phyloP scores from a whole-genome alignment of 495 filamentous ascomycete species.

The Parmelia sp. region DNA sequence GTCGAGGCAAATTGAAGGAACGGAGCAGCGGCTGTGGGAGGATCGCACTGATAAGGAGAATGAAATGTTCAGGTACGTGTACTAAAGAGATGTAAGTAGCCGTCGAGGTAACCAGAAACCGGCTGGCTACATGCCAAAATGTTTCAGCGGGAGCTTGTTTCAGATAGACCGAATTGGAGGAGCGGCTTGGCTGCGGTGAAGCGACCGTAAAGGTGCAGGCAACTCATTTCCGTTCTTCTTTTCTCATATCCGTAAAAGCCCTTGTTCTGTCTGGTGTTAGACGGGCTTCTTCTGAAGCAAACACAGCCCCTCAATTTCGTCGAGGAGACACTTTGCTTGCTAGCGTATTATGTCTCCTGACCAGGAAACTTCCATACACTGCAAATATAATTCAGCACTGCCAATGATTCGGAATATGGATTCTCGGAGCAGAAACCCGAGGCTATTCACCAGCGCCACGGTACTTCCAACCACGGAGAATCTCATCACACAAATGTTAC shows the following conservation, averaged over 20 bases:
- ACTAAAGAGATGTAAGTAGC: conserved; percentile 32
- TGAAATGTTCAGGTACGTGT: conserved; percentile 42
- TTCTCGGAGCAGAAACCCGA: background rate
- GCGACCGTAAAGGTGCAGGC: background rate
- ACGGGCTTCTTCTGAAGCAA: background rate
- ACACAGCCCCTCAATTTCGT: background rate
- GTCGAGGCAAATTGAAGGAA: background rate
- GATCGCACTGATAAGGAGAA: conserved; percentile 42
- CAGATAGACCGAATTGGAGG: background rate
- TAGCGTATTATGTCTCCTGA: background rate
- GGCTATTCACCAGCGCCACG: background rate
- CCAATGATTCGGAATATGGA: background rate
- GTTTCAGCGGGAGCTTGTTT: background rate
- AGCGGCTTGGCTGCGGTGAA: background rate
- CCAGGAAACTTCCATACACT: background rate
- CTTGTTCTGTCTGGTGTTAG: background rate
- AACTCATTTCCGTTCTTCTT: background rate
- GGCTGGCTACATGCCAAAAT: background rate
- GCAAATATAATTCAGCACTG: background rate
- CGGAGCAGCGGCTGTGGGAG: conserved; percentile 36
- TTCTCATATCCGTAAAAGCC: background rate
- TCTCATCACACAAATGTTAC: background rate
- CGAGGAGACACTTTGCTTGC: background rate
- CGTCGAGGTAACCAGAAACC: background rate
- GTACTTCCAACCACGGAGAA: background rate